Evolutionary conservation across 2,329 filamentous ascomycete species (phyloP), one percentile per base, ranked within the genome.

Genomic region (Venturia asperata): DNA sequence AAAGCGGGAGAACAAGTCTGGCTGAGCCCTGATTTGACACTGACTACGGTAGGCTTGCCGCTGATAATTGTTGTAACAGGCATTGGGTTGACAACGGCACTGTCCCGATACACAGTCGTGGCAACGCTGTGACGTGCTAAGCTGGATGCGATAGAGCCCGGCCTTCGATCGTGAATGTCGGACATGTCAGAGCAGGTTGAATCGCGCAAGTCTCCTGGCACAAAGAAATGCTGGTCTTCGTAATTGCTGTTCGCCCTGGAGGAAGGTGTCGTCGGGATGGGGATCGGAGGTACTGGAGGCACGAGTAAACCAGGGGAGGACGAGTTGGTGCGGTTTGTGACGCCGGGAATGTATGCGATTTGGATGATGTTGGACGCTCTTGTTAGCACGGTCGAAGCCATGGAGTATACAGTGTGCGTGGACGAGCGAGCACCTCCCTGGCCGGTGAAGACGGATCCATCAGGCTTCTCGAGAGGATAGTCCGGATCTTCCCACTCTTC

Each of bases 351-450:
- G 76, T 97, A 99, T 65, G 94, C 94, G 77, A 99, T 99, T 78
- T 97, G 94, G 72, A 99, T 99, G 74, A 99, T 93, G 80, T 99
- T 99, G 72, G 94, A 97, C 61, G 94, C 94, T 68, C 94, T 87
- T 21, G 94, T 97, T 67, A 97, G 84, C 66, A 97, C 92, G 34
- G 93, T 97, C 11, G 92, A 97, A 19, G 94, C 94, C 73, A 99
- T 91, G 15, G 93, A 97, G 72, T 89, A 85, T 64, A 93, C 88
- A n/a, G 90, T 90, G 74, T 94, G 87, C 56, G 90, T 90, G 13
- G 92, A 94, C 65, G 89, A 85, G 70, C 92, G 83, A 69, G 87
- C 82, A 70, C 85, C 83, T 68, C 82, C 76, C 69, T 80, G 78
- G 70, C 80, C 81, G 65, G 75, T 80, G 73, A 81, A 83, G 68